Evolutionary conservation across 1,284 basidiomycete species (phyloP).

Genomic region (Leccinum fuscescens): DNA sequence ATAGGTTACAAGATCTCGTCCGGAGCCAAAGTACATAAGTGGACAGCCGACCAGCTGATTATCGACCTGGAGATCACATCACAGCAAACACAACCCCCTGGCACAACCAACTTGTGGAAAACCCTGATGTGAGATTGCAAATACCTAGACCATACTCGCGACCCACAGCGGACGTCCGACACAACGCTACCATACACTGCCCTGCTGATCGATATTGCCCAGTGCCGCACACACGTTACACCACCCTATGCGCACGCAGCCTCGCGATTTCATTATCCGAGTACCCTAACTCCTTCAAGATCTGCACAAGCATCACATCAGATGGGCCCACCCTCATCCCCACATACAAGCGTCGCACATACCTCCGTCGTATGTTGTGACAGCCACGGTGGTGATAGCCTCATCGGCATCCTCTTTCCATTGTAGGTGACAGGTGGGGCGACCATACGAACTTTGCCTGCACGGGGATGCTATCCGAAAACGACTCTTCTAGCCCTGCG

Average conservation of each 20-base stretch:
- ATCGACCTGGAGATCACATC: constrained; percentile 31
- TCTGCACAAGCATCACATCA: constrained; percentile 37
- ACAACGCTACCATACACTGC: constrained; percentile 5
- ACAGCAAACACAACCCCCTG: constrained; percentile 14
- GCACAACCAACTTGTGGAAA: constrained; percentile 12
- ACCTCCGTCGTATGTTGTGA: constrained; percentile 84
- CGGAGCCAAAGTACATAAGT: constrained; percentile 31
- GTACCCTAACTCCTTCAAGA: constrained; percentile 73
- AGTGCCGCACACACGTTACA: constrained; percentile 38
- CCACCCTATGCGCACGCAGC: constrained; percentile 52
- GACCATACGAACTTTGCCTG: constrained; percentile 84
- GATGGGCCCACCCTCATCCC: not conserved
- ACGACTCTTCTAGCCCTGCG: constrained; percentile 10
- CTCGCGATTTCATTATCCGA: constrained; percentile 49
- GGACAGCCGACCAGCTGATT: constrained; percentile 29
- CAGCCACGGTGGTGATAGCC: constrained; percentile 77
- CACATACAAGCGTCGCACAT: constrained; percentile 19
- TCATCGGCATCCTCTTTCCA: constrained; percentile 74
- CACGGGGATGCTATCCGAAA: constrained; percentile 60
- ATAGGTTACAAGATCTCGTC: constrained; percentile 31
- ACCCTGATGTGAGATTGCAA: constrained; percentile 29
- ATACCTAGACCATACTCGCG: constrained; percentile 26
- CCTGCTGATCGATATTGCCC: constrained; percentile 16
- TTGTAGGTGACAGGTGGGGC: constrained; percentile 88
- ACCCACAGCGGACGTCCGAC: constrained; percentile 35